Evolutionary conservation across 2,329 filamentous ascomycete species (phyloP), one percentile per base, ranked within the genome.

Genomic region (Fulvia fulva): DNA sequence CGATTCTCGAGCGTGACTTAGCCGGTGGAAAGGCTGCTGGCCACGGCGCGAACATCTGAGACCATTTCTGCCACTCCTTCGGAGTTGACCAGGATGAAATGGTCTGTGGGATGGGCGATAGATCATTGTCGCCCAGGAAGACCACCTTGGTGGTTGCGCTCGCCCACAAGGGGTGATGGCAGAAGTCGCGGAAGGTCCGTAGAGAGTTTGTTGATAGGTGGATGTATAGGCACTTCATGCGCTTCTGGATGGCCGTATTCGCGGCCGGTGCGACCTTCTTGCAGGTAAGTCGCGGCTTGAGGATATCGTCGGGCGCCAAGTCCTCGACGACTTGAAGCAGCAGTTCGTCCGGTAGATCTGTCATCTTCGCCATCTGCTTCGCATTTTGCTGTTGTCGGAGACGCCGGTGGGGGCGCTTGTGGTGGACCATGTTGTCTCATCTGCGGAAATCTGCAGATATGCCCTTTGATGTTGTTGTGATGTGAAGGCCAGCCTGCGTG

Each of bases 151-250:
- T 41, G 14, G 19, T n/a, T 41, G n/a, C 37, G 16, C 37, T 41
- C n/a, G 37, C 37, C 37, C 37, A 41, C 14, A 19, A n/a, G 1
- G 63, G 55, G 37, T 65, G 59, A 11, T 51, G 49, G 53, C 61
- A 65, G 28, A 65, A 59, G 1, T 51, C 34, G 8, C 58, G 30
- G 1, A 56, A 57, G 16, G 28, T 26, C 3, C 41, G 34, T 3
- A 65, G n/a, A 7, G 61, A 56, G 6, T 12, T 34, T 4, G 19
- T 5, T 5, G 54, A 55, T 2, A 61, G 63, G 21, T 64, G 61
- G 8, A 66, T 32, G 54, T 66, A 66, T 4, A 66, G 58, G 3
- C 34, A 37, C n/a, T 55, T 60, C 19, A 59, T 32, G n/a, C 54
- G 53, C 7, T 43, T 21, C 4, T 51, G 37, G 11, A 65, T 47